Evolutionary conservation across 1,284 basidiomycete genomes (phyloP), one percentile per base, ranked within the genome.

Genomic region (Bondarzewia mesenterica): DNA sequence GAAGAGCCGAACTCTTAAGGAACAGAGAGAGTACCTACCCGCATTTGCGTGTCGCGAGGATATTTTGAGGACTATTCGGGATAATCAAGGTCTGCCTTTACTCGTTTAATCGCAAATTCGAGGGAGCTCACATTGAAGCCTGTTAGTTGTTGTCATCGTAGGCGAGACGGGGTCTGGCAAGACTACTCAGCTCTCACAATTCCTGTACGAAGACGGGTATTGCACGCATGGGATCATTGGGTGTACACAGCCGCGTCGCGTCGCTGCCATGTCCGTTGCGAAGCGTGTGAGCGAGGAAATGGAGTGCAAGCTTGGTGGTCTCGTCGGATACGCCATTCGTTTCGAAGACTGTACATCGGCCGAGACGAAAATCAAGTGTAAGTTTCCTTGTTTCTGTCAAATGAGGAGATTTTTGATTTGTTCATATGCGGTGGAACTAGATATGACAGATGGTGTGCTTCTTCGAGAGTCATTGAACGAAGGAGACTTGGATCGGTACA

Each of bases 231-330:
- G 94, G 7, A 76, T 96, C 35, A 82, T 99, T 39, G 93, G 93
- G 6, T 99, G 94, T 60, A 99, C 95, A 0, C 94, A 98, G 62
- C 94, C 94, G 36, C 82, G 95, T 60, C 91, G 94, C 72, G 94
- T 98, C 10, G 94, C 95, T 42, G 94, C 95, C 10, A 98, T 99
- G 94, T 94, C 90, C 14, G 95, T 98, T 3, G 95, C 95, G 7
- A 98, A 98, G 70, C 93, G 95, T 69, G 95, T 98, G 50, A 93
- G 90, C 62, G 95, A 99, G 62, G 95, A 99, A 67, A 88, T 89
- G 78, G 83, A 86, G 82, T 90, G 88, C 66, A 86, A 90, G 68
- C 77, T 98, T 0, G 95, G 95, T 6, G 73, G 76, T 2, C 81
- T 81, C 1, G 95, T 99, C 14, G 95, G 95, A 5, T 98, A 99